A percentile compares a stretch with the other conserved stretches of the same genome.
Conservation (phyloP, 2,329 filamentous ascomycete species). For the Ophiostoma ips region DNA sequence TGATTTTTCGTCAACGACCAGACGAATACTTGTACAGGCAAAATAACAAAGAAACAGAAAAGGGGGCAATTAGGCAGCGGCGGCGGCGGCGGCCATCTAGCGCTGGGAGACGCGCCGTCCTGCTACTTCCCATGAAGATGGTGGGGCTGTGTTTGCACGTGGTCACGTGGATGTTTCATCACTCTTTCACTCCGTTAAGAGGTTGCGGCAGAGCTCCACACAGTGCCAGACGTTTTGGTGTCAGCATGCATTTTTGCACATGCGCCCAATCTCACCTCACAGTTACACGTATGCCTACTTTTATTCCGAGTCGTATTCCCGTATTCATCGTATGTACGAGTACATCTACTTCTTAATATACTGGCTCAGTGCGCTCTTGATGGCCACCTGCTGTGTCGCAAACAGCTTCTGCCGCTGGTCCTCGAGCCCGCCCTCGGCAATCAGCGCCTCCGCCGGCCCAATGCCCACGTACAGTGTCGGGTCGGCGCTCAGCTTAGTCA, state of each 20-base stretch:
- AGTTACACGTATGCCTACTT: too few relatives aligned
- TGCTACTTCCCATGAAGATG: background rate
- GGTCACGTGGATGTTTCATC: background rate
- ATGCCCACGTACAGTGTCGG: conserved; percentile 25
- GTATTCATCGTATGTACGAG: too few relatives aligned
- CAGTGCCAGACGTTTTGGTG: too few relatives aligned
- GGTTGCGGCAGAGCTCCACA: background rate
- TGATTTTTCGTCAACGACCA: background rate
- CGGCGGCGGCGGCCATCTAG: background rate
- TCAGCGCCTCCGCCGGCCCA: conserved; percentile 16
- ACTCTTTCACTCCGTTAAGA: background rate
- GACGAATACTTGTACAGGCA: background rate
- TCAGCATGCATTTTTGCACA: background rate
- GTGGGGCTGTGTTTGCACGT: background rate
- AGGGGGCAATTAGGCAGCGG: conserved; percentile 1
- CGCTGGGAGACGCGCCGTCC: conserved; percentile 6
- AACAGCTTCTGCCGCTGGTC: conserved; percentile 17
- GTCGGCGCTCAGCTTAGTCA: conserved; percentile 23
- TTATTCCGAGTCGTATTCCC: too few relatives aligned
- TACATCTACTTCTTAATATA: conserved; percentile 16
- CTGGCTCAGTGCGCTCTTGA: conserved; percentile 13
- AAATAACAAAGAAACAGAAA: background rate
- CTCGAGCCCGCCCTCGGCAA: conserved; percentile 17
- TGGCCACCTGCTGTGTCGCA: conserved; percentile 12
- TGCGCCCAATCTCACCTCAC: background rate